Conservation (phyloP, 257 asterid genomes). For the Phtheirospermum japonicum region DNA sequence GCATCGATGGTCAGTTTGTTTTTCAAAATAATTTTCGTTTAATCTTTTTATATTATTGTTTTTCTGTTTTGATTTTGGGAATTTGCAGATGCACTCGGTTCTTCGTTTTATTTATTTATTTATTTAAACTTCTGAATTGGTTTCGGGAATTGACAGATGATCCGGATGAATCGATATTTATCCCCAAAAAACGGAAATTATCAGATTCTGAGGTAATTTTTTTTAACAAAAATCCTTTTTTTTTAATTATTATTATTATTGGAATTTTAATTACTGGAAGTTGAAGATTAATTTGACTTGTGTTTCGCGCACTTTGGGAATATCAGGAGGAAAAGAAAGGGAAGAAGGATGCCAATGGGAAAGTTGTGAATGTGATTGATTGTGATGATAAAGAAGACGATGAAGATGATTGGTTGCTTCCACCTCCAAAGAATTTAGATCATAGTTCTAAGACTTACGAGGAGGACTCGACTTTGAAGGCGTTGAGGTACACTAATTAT, state of each 20-base stretch:
- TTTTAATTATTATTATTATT: not conserved
- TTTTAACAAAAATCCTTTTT: conserved; percentile 1
- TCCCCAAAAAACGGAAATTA: conserved; percentile 48
- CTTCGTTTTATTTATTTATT: not conserved
- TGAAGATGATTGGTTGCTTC: conserved; percentile 91
- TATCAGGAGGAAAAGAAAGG: conserved; percentile 46
- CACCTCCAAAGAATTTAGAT: conserved; percentile 55
- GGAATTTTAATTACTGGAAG: conserved; percentile 3
- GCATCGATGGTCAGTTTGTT: conserved; percentile 75
- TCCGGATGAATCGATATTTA: conserved; percentile 45
- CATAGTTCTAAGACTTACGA: conserved; percentile 22
- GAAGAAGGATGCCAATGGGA: conserved; percentile 31
- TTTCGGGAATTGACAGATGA: conserved; percentile 53
- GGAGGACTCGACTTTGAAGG: conserved; percentile 76
- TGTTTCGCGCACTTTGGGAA: conserved; percentile 20
- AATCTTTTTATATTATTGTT: not conserved
- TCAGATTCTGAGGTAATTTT: conserved; percentile 38
- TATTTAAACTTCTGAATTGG: conserved; percentile 16
- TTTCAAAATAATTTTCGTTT: not conserved
- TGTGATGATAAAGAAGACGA: conserved; percentile 56
- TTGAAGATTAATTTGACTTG: conserved; percentile 18
- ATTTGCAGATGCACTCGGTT: conserved; percentile 42
- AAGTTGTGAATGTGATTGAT: conserved; percentile 35
- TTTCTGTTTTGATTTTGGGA: conserved; percentile 11
- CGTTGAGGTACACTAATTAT: conserved; percentile 54